Base-by-base conservation (phyloP, 345 rosid genomes). In the Trapa incisa region DNA sequence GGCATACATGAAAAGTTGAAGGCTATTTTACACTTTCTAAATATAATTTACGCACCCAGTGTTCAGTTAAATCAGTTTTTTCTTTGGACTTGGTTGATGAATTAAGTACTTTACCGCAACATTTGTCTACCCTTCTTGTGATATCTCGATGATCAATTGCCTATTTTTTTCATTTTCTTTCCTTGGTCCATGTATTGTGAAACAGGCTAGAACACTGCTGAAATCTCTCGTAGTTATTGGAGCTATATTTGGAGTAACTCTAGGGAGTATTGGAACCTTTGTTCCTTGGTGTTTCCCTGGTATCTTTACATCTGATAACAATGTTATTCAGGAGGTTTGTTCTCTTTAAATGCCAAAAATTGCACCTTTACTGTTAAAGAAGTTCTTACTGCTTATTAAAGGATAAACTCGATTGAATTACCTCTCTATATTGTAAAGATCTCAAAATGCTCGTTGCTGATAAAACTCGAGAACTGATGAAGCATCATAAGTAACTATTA, bases 211-310 rank as follows among this genome's bases (percentile, higher is more conserved):
- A 50, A 77, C 58, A 72, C 75, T 84, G 71, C 65, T 80, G 13
- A 82, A 80, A 72, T 84, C 86, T 29, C 89, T 80, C 41, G 65
- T 77, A 67, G 71, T 77, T 39, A 78, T 80, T 37, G 83, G 86
- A 72, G 77, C 69, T 61, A 63, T 74, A 6, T 70, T 77, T 17
- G 85, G 89, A 65, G 56, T 79, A 57, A 42, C 67, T 1, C 63
- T 84, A 33, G 89, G 75, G 7, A 11, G 65, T 48, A 61, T 79
- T 64, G 86, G 86, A 69, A 75, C 81, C 8, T 74, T 68, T 61
- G 73, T 80, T 64, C 86, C 86, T 70, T 74, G 81, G 85, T 65
- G 76, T 65, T 77, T 82, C 70, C 86, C 89, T 13, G 72, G 52
- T 61, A 66, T 82, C 64, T 84, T 82, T 64, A 84, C 86, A n/a